These are phyloP conservation scores for Sarcomyxa edulis DNA, from an alignment of 768 basidiomycete species.

Conservation along the genomic window DNA sequence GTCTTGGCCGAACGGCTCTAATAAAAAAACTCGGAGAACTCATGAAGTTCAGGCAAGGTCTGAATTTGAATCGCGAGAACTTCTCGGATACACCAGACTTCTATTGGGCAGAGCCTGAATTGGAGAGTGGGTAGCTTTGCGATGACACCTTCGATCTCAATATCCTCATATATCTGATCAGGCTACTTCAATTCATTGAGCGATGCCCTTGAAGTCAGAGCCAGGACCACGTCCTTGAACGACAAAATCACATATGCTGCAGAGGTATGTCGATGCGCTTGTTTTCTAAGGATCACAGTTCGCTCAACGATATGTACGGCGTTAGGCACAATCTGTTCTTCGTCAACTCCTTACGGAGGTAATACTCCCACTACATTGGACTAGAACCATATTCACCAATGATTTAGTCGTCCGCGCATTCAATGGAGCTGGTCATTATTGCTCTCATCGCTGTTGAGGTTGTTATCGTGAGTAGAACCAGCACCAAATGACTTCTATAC, in stretches of 20 bases:
- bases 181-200: slow-evolving; percentile 83
- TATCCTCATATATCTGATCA: slow-evolving; percentile 18
- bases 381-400: slow-evolving; percentile 6
- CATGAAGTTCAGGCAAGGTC: slow-evolving; percentile 86
- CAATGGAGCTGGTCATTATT: slow-evolving; percentile 96
- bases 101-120: slow-evolving; percentile 90
- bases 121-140: slow-evolving; percentile 58
- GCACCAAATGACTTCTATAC: too few species aligned
- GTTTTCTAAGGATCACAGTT: too few species aligned
- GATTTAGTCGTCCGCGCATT: slow-evolving; percentile 74
- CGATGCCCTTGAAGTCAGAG: slow-evolving; percentile 80
- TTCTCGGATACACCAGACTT: slow-evolving; percentile 88
- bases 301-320: too few species aligned
- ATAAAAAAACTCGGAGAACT: slow-evolving; percentile 91
- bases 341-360: slow-evolving; percentile 88
- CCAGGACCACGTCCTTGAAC: slow-evolving; percentile 76
- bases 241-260: slow-evolving; percentile 91
- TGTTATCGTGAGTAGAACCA: slow-evolving; percentile 69
- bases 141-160: background rate
- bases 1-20: slow-evolving; percentile 72
- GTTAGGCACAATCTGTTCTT: slow-evolving; percentile 80
- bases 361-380: slow-evolving; percentile 3
- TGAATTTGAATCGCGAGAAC: slow-evolving; percentile 87
- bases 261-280: slow-evolving; percentile 38
- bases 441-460: slow-evolving; percentile 92